These are phyloP conservation scores for Colletotrichum brevisporum DNA, from an alignment of 2,329 filamentous ascomycete genomes.

Conservation along the genomic window DNA sequence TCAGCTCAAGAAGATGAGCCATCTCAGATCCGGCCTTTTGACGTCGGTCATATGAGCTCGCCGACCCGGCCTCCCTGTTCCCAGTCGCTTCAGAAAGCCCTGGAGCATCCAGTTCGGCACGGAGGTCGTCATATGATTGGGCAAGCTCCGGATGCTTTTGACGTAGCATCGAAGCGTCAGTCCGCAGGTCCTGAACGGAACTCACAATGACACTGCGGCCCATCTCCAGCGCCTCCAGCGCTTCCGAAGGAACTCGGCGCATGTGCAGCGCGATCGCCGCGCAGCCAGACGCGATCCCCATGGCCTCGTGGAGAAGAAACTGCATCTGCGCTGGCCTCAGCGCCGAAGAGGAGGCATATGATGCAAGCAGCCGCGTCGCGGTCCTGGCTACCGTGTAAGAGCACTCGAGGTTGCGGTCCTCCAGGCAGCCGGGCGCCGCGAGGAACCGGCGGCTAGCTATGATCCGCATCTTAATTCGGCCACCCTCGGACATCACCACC, in stretches of 20 bases:
- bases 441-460: not conserved
- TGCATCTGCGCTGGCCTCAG: constrained; percentile 42
- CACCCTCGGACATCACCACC: not conserved
- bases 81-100: not conserved
- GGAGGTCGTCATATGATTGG: not conserved
- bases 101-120: not conserved
- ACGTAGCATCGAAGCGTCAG: constrained; percentile 22
- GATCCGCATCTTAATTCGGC: rapidly evolving
- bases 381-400: not conserved
- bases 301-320: constrained; percentile 35
- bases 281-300: constrained; percentile 43
- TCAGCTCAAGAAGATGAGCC: constrained; percentile 22
- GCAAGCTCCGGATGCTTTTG: not conserved
- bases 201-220: constrained; percentile 47
- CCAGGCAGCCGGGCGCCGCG: too few species aligned
- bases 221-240: constrained; percentile 44
- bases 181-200: constrained; percentile 43
- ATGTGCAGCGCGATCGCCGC: constrained; percentile 44
- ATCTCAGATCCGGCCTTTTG: constrained; percentile 6
- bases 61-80: not conserved
- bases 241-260: constrained; percentile 25
- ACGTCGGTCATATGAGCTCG: not conserved
- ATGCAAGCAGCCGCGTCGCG: not conserved
- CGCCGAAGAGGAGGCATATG: not conserved
- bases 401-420: not conserved